Base-by-base conservation (phyloP, 2,329 filamentous ascomycete species). In the Hymenoscyphus linearis region DNA sequence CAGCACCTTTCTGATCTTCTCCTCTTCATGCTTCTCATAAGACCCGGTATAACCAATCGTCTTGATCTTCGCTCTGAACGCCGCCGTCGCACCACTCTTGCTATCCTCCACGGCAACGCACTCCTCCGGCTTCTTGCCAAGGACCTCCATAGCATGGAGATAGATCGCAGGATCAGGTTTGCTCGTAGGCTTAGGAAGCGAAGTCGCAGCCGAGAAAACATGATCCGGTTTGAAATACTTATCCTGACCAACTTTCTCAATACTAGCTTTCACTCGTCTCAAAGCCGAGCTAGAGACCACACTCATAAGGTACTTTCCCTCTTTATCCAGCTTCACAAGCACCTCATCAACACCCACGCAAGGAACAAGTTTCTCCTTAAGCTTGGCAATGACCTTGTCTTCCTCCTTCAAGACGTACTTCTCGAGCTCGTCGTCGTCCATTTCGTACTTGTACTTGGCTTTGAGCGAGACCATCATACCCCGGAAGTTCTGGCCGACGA, bases 121-220 rank as follows among this genome's bases (percentile, higher is more conserved):
- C 80, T 96, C 87, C 54, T 79, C 78, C 1, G 90, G 79, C 70
- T 82, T 84, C 76, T 88, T 88, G 64, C 87, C 88, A 57, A 96
- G 81, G 72, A 84, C 78, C 76, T 91, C 78, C 73, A 92, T 84
- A 25, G 92, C 89, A 74, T 88, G 83, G 66, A 91, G 77, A 79
- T 96, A 96, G 76, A 96, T 88, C 67, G 90, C 90, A 18, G 93
- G 92, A 76, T 96, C 90, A 16, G 92, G 92, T 83, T 96, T 96
- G 76, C 86, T 90, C 60, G 90, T 93, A n/a, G 92, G 92, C 71
- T 80, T 85, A 61, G 84, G 79, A 68, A 96, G 82, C 62, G 87
- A 91, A 35, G 87, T 90, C 61, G 91, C 91, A 60, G 92, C 92
- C 52, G 87, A 91, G 82, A 89, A 96, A 74, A 96, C 82, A 68